These are phyloP conservation scores for Aschersonia sp. DNA, from an alignment of 2,329 filamentous ascomycete genomes.

Conservation along the genomic window DNA sequence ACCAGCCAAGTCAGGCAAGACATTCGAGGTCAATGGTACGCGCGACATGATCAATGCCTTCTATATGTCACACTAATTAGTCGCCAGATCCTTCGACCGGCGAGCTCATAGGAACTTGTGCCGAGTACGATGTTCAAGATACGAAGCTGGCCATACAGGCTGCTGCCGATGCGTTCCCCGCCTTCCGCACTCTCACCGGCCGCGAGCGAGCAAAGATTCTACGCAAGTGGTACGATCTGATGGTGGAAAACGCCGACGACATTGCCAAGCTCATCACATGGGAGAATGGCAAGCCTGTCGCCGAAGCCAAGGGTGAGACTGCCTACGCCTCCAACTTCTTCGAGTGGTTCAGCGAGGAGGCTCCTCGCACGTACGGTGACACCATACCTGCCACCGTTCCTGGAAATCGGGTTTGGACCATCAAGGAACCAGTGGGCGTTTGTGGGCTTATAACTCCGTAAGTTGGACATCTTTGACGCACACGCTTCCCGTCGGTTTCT, in stretches of 20 bases:
- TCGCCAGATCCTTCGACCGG: constrained; percentile 67
- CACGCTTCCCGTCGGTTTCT: no score
- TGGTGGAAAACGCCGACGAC: constrained; percentile 67
- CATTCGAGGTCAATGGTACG: constrained; percentile 69
- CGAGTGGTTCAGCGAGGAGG: constrained; percentile 73
- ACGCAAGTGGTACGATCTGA: constrained; percentile 68
- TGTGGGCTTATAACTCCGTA: constrained; percentile 68
- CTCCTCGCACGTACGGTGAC: constrained; percentile 58
- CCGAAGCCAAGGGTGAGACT: constrained; percentile 60
- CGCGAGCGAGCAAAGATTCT: constrained; percentile 63
- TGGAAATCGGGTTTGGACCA: constrained; percentile 61
- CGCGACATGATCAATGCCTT: neutral
- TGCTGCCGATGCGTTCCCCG: constrained; percentile 61
- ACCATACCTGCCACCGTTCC: constrained; percentile 57
- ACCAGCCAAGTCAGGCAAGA: constrained; percentile 71
- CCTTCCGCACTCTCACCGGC: constrained; percentile 57
- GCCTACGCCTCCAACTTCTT: constrained; percentile 62
- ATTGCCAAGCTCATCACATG: constrained; percentile 72
- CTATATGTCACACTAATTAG: neutral
- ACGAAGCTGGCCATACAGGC: constrained; percentile 70
- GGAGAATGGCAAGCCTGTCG: constrained; percentile 78
- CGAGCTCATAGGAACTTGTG: constrained; percentile 65
- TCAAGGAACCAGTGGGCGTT: constrained; percentile 76
- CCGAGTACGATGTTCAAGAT: constrained; percentile 71
- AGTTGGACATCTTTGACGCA: neutral